A percentile compares a stretch with the other conserved stretches of the same genome.
phyloP scores from a whole-genome alignment of 495 filamentous ascomycete genomes.

The Xylaria flabelliformis region DNA sequence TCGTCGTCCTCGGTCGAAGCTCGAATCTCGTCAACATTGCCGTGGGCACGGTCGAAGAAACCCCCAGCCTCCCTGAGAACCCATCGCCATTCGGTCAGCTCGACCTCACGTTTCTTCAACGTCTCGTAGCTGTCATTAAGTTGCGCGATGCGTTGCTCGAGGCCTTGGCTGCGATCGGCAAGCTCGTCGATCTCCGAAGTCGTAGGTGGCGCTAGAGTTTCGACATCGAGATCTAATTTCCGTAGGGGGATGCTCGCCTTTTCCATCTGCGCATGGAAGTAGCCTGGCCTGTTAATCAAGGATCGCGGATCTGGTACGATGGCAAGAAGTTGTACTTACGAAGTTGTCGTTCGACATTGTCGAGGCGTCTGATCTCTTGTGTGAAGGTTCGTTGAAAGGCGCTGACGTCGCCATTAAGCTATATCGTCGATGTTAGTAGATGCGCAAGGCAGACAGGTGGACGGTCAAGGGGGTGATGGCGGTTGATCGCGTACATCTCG shows the following conservation, averaged over 20 bases:
- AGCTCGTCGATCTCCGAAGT: slow-evolving; percentile 95
- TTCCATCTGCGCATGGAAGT: slow-evolving; percentile 93
- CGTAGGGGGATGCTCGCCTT: slow-evolving; percentile 84
- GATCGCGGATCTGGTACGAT: slow-evolving; percentile 5
- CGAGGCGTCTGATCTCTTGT: slow-evolving; percentile 92
- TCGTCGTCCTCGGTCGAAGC: slow-evolving; percentile 86
- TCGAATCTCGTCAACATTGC: slow-evolving; percentile 94
- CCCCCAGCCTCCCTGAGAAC: slow-evolving; percentile 92
- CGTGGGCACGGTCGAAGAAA: slow-evolving; percentile 96
- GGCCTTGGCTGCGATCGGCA: slow-evolving; percentile 84
- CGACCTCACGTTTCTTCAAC: slow-evolving; percentile 94
- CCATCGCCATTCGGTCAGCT: slow-evolving; percentile 97
- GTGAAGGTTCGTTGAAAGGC: slow-evolving; percentile 98
- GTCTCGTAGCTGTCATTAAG: slow-evolving; percentile 98
- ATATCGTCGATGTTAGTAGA: slow-evolving; percentile 38
- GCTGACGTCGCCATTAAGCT: slow-evolving; percentile 90
- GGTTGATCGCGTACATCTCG: slow-evolving; percentile 74
- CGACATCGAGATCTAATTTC: slow-evolving; percentile 82
- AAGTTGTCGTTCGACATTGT: slow-evolving; percentile 97
- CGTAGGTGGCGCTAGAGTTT: slow-evolving; percentile 82
- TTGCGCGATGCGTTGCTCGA: slow-evolving; percentile 89
- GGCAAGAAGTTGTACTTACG: slow-evolving; percentile 61
- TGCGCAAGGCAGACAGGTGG: slow-evolving; percentile 16
- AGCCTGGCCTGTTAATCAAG: slow-evolving; percentile 60
- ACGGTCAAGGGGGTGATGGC: slow-evolving; percentile 16